Conservation (phyloP, 2,329 filamentous ascomycete species). For the Penicillium occitanis region DNA sequence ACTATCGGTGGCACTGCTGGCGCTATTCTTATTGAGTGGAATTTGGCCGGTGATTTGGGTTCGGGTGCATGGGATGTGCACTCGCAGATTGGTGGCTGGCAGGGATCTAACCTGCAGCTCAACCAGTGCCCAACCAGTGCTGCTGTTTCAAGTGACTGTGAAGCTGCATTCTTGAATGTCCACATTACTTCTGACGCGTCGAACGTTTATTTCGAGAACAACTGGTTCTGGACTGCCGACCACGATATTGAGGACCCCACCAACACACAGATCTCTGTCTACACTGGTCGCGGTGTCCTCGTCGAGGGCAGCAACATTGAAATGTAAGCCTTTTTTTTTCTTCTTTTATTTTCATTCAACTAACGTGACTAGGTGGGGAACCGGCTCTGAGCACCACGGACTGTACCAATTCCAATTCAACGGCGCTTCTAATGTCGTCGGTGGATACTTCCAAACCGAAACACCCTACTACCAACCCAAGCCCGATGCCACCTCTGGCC, state of each 20-base stretch:
- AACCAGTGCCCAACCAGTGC: conserved; percentile 46
- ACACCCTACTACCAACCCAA: conserved; percentile 41
- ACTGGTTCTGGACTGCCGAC: conserved; percentile 55
- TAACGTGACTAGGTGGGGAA: conserved; percentile 37
- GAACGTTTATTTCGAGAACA: conserved; percentile 51
- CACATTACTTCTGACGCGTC: conserved; percentile 38
- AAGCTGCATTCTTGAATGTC: conserved; percentile 40
- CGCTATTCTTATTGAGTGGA: conserved; percentile 71
- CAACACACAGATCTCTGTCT: conserved; percentile 54
- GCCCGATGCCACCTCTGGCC: conserved; percentile 34
- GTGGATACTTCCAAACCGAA: conserved; percentile 42
- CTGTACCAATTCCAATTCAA: conserved; percentile 53
- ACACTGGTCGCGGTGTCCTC: conserved; percentile 54
- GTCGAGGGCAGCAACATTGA: conserved; percentile 47
- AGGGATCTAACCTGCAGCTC: conserved; percentile 49
- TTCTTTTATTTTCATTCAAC: background rate
- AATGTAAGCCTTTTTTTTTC: conserved; percentile 31
- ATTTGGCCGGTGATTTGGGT: conserved; percentile 55
- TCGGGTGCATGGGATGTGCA: conserved; percentile 61
- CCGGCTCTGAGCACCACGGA: conserved; percentile 48
- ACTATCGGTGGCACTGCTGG: conserved; percentile 67
- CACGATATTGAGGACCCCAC: conserved; percentile 55
- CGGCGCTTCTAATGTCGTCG: conserved; percentile 35
- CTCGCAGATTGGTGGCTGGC: conserved; percentile 52
- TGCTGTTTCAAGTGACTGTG: conserved; percentile 34